phyloP scores from a whole-genome alignment of 176 grass and related monocot species.

The Stipa capillata region DNA sequence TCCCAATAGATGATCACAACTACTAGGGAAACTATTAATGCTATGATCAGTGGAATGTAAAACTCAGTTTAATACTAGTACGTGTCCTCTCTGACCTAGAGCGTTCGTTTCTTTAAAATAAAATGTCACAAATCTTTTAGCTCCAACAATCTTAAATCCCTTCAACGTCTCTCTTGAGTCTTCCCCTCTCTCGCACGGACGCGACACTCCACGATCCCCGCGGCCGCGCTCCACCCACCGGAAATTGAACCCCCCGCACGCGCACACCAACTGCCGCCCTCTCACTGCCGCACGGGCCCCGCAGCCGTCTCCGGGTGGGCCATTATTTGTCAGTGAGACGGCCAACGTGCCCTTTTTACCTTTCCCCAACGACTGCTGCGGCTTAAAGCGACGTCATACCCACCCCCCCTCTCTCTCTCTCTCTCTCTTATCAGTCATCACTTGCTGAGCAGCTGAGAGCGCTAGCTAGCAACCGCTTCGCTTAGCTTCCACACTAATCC shows the following conservation, averaged over 20 bases:
- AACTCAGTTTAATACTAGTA: too few species aligned
- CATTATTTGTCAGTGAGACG: not conserved
- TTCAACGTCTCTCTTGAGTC: constrained; percentile 4
- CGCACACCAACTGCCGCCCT: not conserved
- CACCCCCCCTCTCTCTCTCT: too few species aligned
- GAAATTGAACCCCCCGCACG: not conserved
- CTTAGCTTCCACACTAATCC: constrained; percentile 38
- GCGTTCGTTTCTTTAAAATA: too few species aligned
- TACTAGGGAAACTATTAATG: too few species aligned
- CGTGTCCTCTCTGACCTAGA: too few species aligned
- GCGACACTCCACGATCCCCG: not conserved
- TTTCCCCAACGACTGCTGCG: constrained; percentile 3
- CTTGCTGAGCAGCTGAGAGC: not conserved
- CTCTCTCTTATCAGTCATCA: constrained; percentile 8
- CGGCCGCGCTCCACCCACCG: too few species aligned
- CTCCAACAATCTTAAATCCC: too few species aligned
- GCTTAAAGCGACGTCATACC: constrained; percentile 45
- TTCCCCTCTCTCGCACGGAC: not conserved
- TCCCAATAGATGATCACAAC: too few species aligned
- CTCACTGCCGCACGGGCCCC: not conserved
- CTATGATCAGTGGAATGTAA: too few species aligned
- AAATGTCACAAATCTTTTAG: too few species aligned
- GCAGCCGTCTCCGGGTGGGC: rapidly evolving
- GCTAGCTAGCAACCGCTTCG: not conserved
- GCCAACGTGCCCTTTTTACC: not conserved